These are phyloP conservation scores for Penicillium alfredii DNA, from an alignment of 495 filamentous ascomycete genomes.

Conservation along the genomic window DNA sequence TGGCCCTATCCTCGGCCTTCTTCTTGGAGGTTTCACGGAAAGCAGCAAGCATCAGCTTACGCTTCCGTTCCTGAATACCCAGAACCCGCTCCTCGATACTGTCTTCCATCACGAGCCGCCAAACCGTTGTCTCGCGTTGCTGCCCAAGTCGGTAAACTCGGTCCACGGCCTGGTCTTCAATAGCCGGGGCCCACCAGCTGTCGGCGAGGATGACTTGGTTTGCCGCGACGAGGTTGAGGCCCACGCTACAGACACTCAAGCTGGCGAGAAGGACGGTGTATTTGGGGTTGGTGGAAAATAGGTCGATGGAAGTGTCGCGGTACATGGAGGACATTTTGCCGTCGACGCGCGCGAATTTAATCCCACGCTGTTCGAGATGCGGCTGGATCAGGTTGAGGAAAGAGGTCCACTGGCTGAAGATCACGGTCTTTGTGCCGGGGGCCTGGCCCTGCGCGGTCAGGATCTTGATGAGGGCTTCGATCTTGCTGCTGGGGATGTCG, in stretches of 20 bases:
- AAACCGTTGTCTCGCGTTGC: slow-evolving; percentile 69
- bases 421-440: slow-evolving; percentile 68
- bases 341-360: slow-evolving; percentile 72
- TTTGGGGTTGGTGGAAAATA: slow-evolving; percentile 59
- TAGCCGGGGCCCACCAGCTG: slow-evolving; percentile 89
- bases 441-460: slow-evolving; percentile 64
- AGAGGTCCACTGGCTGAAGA: slow-evolving; percentile 92
- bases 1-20: slow-evolving; percentile 42
- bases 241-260: slow-evolving; percentile 77
- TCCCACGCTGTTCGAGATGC: slow-evolving; percentile 55
- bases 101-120: slow-evolving; percentile 74
- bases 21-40: slow-evolving; percentile 59
- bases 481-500: slow-evolving; percentile 71
- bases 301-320: slow-evolving; percentile 64
- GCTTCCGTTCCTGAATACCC: slow-evolving; percentile 74
- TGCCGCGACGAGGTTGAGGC: slow-evolving; percentile 82
- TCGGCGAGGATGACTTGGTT: slow-evolving; percentile 83
- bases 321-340: slow-evolving; percentile 64
- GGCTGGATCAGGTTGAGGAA: slow-evolving; percentile 76
- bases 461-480: slow-evolving; percentile 75
- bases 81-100: slow-evolving; percentile 84
- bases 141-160: slow-evolving; percentile 86
- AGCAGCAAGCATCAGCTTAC: slow-evolving; percentile 69
- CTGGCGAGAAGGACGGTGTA: slow-evolving; percentile 79
- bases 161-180: slow-evolving; percentile 91